A percentile compares a stretch with the other conserved stretches of the same genome.
Conservation (phyloP, 257 asterid genomes). For the Penstemon newberryi region DNA sequence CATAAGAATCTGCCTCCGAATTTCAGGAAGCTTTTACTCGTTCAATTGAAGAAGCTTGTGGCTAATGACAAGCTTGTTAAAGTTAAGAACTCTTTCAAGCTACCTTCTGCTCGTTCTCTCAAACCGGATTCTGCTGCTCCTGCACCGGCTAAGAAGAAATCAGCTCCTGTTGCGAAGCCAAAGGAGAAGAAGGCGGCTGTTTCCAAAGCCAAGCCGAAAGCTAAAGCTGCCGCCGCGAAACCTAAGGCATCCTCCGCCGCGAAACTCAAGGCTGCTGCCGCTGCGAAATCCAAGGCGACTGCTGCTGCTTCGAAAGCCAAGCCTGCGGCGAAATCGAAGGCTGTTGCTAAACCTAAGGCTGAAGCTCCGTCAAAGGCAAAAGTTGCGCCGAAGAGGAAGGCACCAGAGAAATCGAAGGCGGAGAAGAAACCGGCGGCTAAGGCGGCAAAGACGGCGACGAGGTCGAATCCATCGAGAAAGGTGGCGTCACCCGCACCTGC, state of each 20-base stretch:
- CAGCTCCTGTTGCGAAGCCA: slow-evolving; percentile 32
- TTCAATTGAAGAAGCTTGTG: slow-evolving; percentile 56
- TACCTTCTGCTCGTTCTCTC: slow-evolving; percentile 37
- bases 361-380: slow-evolving; percentile 31
- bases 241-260: slow-evolving; percentile 23
- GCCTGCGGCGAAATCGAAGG: slow-evolving; percentile 15
- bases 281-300: slow-evolving; percentile 32
- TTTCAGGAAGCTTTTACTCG: slow-evolving; percentile 51
- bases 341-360: neutral
- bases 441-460: slow-evolving; percentile 49
- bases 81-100: slow-evolving; percentile 53
- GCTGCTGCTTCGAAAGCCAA: neutral
- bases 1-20: slow-evolving; percentile 53
- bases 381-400: slow-evolving; percentile 51
- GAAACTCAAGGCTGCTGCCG: slow-evolving; percentile 29
- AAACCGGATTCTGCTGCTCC: slow-evolving; percentile 28
- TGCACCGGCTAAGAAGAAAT: slow-evolving; percentile 34
- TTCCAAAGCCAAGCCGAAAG: slow-evolving; percentile 29
- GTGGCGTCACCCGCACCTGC: neutral
- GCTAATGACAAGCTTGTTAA: slow-evolving; percentile 50
- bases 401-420: slow-evolving; percentile 34
- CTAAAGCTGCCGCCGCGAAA: slow-evolving; percentile 22
- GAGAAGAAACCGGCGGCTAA: slow-evolving; percentile 56
- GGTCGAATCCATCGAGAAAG: slow-evolving; percentile 48
- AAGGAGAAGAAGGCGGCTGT: slow-evolving; percentile 31